phyloP scores from a whole-genome alignment of 73 alveolate species.

The Tetrahymena thermophila region DNA sequence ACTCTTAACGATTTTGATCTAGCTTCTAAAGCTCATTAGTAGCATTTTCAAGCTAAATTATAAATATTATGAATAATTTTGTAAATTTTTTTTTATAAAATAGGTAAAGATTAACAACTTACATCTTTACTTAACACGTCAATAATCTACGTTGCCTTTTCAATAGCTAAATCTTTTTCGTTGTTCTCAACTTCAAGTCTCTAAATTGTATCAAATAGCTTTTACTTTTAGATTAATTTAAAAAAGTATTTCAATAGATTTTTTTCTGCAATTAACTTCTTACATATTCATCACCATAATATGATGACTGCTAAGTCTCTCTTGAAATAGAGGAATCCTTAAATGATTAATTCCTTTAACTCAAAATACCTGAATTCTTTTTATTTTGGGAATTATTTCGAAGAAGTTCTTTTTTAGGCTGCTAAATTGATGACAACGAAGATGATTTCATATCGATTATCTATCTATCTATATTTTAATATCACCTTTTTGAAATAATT shows the following conservation, averaged over 20 bases:
- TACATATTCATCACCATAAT: background rate
- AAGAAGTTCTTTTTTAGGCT: background rate
- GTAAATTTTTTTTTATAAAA: background rate
- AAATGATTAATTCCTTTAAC: background rate
- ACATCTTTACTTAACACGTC: background rate
- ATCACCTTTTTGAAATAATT: background rate
- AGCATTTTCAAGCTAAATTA: background rate
- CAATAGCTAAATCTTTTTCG: background rate
- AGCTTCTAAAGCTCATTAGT: background rate
- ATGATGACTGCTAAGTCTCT: background rate
- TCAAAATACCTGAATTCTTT: background rate
- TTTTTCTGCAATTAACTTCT: background rate
- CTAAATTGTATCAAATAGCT: background rate
- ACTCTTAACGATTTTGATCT: background rate
- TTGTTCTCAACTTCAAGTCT: background rate
- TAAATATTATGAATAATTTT: background rate
- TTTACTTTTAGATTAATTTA: background rate
- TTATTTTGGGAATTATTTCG: background rate
- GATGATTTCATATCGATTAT: background rate
- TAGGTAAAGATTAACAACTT: background rate
- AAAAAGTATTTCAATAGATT: no score
- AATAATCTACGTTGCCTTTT: background rate
- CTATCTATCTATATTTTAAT: background rate
- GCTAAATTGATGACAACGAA: background rate
- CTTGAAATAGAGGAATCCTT: background rate